Evolutionary conservation across 805 yeast species (phyloP), one percentile per base, ranked within the genome.

Genomic region (Myxozyma melibiosi): DNA sequence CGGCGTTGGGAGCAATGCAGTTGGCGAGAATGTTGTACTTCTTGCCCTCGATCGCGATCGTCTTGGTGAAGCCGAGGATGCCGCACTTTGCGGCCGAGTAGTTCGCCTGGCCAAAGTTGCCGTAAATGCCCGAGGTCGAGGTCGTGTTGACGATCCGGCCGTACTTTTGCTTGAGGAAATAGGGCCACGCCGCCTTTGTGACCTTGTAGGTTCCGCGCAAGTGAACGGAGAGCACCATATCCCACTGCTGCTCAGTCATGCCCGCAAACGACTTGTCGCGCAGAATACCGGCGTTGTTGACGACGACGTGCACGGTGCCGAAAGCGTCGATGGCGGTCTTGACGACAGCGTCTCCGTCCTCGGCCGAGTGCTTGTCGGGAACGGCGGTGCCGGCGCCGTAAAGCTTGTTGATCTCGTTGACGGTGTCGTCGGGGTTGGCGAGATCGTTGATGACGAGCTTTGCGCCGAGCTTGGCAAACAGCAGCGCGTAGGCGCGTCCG

Each of bases 71-170:
- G 16, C 96, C 96, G 47, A 90, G 74, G 62, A 92, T 83, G 24
- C 90, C 97, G 51, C 88, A 83, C 76, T 92, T 92, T 44, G 98
- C 97, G 31, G 97, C 84, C 20, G 96, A 85, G 73, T 92, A 92
- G 77, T 92, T 92, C 39, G 97, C 89, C 76, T 92, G 99, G 50
- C 99, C 99, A 76, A 92, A 92, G 77, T 87, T 90, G 63, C 99
- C 99, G 73, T 92, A 92, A 66, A 92, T 90, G 64, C 98, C 99
- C 1, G 97, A 90, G 8, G 98, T 92, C 18, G 97, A 90, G 24
- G 97, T 81, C 43, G 96, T 88, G 74, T 92, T 92, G 65, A 92
- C 81, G 55, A 92, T 85, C 63, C 83, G 80, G 66, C 98, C 97
- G 53, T 80, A 79, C 65, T 84, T 83, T 74, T 91, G 90, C 70